Evolutionary conservation across 768 basidiomycete genomes (phyloP), one percentile per base, ranked within the genome.

Genomic region (Saitozyma sp.): DNA sequence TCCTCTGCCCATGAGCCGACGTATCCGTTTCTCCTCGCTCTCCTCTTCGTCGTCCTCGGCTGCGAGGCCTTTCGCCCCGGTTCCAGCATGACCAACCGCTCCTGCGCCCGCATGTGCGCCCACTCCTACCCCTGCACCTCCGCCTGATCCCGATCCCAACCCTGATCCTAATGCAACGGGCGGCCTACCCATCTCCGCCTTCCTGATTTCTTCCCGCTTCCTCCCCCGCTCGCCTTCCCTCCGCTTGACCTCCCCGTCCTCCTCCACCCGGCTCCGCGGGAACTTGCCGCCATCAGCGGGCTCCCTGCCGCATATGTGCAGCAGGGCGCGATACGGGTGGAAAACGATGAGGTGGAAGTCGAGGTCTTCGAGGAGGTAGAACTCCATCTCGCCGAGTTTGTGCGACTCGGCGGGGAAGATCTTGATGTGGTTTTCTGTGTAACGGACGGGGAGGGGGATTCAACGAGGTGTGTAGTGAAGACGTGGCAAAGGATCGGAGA

Each of bases 351-450:
- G 82, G 79, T 98, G 92, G 72, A 95, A 97, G 78, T 96, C 93
- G 37, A 98, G 85, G 76, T 99, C 94, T 74, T 92, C 92, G 20
- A 99, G 88, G 9, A 98, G 87, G 81, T 95, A 98, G 81, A 98
- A 98, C 77, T 98, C 95, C 94, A 97, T 97, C 78, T 99, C 96
- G 4, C 94, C 96, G 13, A 99, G 83, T 74, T 92, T 93, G 10
- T 89, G 85, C 71, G 94, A 89, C 75, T 96, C 93, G 0, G 89
- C 85, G 0, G 90, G 86, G 74, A 96, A 95, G n/a, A 84, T 80
- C 74, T 89, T 88, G 75, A 89, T 82, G 6, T 84, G 85, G 71
- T 90, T 90, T 17, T 86, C 87, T 81, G 62, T 14, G 19, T 29
- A 29, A 29, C 29, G 29, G 29, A 29, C 29, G 29, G 29, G 29